These are phyloP conservation scores for Trametes hirsuta DNA, from an alignment of 1,284 basidiomycete genomes.

Conservation along the genomic window DNA sequence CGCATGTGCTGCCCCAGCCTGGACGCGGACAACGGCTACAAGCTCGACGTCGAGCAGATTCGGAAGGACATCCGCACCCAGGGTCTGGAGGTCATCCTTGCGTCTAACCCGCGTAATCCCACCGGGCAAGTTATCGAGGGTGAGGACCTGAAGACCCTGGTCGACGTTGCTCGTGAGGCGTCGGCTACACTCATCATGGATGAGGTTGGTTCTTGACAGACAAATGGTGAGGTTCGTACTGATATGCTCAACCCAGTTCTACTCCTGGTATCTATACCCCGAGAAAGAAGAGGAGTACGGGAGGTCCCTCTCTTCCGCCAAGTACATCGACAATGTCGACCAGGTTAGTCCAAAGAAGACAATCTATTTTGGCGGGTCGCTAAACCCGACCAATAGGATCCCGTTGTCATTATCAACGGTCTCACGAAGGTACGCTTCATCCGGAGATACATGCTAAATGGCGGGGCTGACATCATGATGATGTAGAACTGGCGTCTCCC, in stretches of 20 bases:
- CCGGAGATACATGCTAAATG: not conserved
- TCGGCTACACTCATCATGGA: constrained; percentile 84
- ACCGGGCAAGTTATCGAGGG: constrained; percentile 84
- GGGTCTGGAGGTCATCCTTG: constrained; percentile 85
- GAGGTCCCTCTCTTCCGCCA: constrained; percentile 80
- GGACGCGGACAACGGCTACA: constrained; percentile 55
- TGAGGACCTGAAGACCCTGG: constrained; percentile 81
- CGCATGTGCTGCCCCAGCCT: not conserved
- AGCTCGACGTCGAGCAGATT: constrained; percentile 73
- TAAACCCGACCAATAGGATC: constrained; percentile 49
- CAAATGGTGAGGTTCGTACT: not conserved
- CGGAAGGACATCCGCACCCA: constrained; percentile 79
- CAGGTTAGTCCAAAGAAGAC: constrained; percentile 43
- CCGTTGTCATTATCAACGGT: constrained; percentile 88
- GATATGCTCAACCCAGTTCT: constrained; percentile 58
- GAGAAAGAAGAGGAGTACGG: constrained; percentile 77
- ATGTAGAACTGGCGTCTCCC: constrained; percentile 85
- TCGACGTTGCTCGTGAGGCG: constrained; percentile 68
- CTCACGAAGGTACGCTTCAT: constrained; percentile 77
- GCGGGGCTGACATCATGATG: not conserved
- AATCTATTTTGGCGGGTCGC: not conserved
- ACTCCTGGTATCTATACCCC: constrained; percentile 91
- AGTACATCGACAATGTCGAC: constrained; percentile 86
- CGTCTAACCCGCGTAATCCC: constrained; percentile 91
- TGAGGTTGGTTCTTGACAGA: constrained; percentile 56